Evolutionary conservation across 129 eudicot genomes (phyloP).

Genomic region (Saposhnikovia divaricata): DNA sequence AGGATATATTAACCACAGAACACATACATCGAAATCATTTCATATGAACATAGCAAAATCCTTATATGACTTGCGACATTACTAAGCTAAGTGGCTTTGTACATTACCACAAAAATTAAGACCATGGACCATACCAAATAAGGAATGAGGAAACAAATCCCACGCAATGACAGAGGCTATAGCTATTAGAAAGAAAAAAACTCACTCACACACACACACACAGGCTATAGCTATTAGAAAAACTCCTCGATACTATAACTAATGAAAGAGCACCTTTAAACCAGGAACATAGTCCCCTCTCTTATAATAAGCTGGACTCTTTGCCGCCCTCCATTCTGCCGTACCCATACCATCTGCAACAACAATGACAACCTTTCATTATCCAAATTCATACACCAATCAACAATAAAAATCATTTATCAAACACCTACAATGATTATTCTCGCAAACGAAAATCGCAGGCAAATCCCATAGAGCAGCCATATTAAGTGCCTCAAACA

Average conservation of each 20-base stretch:
- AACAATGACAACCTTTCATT: slow-evolving; percentile 11
- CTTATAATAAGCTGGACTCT: slow-evolving; percentile 87
- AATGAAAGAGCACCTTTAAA: slow-evolving; percentile 53
- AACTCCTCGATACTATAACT: neutral
- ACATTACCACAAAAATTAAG: neutral
- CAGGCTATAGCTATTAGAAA: neutral
- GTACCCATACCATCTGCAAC: slow-evolving; percentile 96
- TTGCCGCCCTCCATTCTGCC: slow-evolving; percentile 97
- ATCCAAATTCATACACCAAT: no score
- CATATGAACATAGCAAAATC: neutral
- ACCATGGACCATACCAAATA: neutral
- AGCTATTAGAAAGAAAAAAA: neutral
- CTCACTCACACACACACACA: neutral
- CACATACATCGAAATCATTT: neutral
- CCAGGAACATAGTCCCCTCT: slow-evolving; percentile 99
- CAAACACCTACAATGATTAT: slow-evolving; percentile 69
- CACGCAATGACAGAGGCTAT: neutral
- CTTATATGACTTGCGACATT: neutral
- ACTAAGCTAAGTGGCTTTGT: neutral
- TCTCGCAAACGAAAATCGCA: slow-evolving; percentile 89
- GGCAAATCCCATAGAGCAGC: slow-evolving; percentile 97
- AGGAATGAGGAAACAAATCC: neutral
- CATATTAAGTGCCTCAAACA: slow-evolving; percentile 94
- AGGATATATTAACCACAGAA: neutral
- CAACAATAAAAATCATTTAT: neutral